Evolutionary conservation across 2,329 filamentous ascomycete species (phyloP).

Genomic region (Pezicula rhizophila): DNA sequence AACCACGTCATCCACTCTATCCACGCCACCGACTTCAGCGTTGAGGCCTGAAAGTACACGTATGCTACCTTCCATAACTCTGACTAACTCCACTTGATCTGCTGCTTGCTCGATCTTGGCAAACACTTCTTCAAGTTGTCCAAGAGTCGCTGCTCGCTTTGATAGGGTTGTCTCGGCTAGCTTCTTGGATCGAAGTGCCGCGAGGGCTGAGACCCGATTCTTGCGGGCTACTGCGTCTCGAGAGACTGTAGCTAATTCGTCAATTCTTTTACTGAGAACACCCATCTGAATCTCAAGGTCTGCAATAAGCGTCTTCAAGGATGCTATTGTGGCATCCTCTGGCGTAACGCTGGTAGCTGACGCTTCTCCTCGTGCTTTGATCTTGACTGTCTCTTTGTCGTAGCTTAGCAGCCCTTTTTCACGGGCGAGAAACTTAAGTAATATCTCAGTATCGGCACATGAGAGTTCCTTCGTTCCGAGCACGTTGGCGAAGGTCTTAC

Average conservation of each 20-base stretch:
- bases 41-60: conserved; percentile 69
- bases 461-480: conserved; percentile 48
- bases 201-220: conserved; percentile 69
- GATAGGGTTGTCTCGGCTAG: conserved; percentile 68
- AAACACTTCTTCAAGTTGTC: conserved; percentile 78
- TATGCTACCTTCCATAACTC: conserved; percentile 74
- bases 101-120: conserved; percentile 78
- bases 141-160: conserved; percentile 65
- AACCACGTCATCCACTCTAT: conserved; percentile 69
- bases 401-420: conserved; percentile 55
- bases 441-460: conserved; percentile 58
- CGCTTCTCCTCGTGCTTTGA: conserved; percentile 51
- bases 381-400: conserved; percentile 67
- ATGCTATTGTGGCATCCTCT: conserved; percentile 77
- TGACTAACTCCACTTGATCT: conserved; percentile 77
- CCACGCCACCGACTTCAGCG: conserved; percentile 67
- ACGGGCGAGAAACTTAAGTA: conserved; percentile 64
- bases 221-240: conserved; percentile 66
- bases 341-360: conserved; percentile 51
- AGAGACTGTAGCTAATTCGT: conserved; percentile 57
- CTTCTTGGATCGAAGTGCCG: conserved; percentile 77
- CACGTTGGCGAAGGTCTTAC: conserved; percentile 47
- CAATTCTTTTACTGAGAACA: conserved; percentile 60
- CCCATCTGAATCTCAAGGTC: conserved; percentile 69
- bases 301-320: conserved; percentile 71